A percentile compares a stretch with the other conserved stretches of the same genome.
These are phyloP conservation scores for Trematosphaeria pertusa DNA, from an alignment of 2,329 filamentous ascomycete species.

Conservation along the genomic window DNA sequence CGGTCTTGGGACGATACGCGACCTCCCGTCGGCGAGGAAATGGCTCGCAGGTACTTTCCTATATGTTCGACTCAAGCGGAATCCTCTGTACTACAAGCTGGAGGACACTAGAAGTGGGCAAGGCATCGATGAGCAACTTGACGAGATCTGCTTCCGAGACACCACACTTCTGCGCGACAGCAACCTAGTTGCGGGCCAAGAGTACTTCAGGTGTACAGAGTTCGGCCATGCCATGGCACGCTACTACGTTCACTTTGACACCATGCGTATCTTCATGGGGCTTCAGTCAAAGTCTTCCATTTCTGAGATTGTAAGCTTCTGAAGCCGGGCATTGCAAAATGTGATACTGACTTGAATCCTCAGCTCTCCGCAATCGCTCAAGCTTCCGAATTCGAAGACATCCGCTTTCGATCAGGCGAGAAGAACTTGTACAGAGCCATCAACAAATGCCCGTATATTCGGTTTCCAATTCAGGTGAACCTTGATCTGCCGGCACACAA, in stretches of 20 bases:
- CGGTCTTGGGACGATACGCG: slow-evolving; percentile 73
- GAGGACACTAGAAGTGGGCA: slow-evolving; percentile 58
- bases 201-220: slow-evolving; percentile 68
- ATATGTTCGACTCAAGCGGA: slow-evolving; percentile 74
- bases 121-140: slow-evolving; percentile 68
- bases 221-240: slow-evolving; percentile 83
- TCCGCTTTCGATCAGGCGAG: slow-evolving; percentile 74
- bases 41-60: slow-evolving; percentile 84
- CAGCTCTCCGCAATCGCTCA: slow-evolving; percentile 72
- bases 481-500: slow-evolving; percentile 74
- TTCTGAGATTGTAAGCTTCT: slow-evolving; percentile 73
- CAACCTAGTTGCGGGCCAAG: slow-evolving; percentile 60
- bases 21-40: slow-evolving; percentile 68
- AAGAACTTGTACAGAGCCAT: slow-evolving; percentile 73
- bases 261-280: slow-evolving; percentile 74
- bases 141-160: slow-evolving; percentile 73
- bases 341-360: slow-evolving; percentile 10
- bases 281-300: slow-evolving; percentile 67
- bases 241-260: slow-evolving; percentile 81
- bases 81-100: slow-evolving; percentile 74
- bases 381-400: slow-evolving; percentile 74
- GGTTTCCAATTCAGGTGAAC: slow-evolving; percentile 73
- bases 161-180: slow-evolving; percentile 69
- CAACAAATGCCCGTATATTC: slow-evolving; percentile 72
- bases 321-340: too few species aligned